Evolutionary conservation across 306 rosid species (phyloP), one percentile per base, ranked within the genome.

Genomic region (Medicago arabica): DNA sequence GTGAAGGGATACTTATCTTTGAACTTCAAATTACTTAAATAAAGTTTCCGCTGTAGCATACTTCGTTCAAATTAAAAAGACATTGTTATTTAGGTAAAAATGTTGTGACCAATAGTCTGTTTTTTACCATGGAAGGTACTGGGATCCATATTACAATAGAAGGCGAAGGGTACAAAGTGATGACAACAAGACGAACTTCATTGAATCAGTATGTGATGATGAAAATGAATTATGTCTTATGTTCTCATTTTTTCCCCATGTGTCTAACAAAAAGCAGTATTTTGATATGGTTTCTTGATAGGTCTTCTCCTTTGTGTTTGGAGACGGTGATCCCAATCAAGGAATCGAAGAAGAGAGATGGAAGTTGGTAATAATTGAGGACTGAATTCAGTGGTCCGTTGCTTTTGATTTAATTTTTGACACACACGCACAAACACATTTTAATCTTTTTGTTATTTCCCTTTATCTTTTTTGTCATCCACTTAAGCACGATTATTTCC

Each of bases 281-380:
- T 79, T 49, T 78, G 38, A 49, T 28, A 15, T 57, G 72, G 50
- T 72, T 49, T 85, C 28, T 84, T 18, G 50, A 44, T 67, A 96
- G 99, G 92, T 90, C 64, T 96, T 96, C 87, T 96, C 99, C 74
- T 89, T 92, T 77, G 99, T 96, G 39, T 96, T 96, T 81, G 99
- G 99, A 74, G 99, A 96, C 55, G 99, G 99, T 64, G 98, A 96
- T 89, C 99, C 99, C 43, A 96, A 96, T 92, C 96, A 92, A 96
- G 99, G 96, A 92, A 92, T 92, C 31, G 99, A 96, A 92, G 99
- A 96, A 89, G 98, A 96, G 92, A 92, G 99, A 88, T 96, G 99
- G 99, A 96, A 92, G 98, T 96, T 96, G 99, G 99, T 96, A 96
- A 90, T 96, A 87, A 82, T 90, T 80, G 89, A 83, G 97, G 89